Base-by-base conservation (phyloP, 768 basidiomycete genomes). In the Suillus hirtellus region DNA sequence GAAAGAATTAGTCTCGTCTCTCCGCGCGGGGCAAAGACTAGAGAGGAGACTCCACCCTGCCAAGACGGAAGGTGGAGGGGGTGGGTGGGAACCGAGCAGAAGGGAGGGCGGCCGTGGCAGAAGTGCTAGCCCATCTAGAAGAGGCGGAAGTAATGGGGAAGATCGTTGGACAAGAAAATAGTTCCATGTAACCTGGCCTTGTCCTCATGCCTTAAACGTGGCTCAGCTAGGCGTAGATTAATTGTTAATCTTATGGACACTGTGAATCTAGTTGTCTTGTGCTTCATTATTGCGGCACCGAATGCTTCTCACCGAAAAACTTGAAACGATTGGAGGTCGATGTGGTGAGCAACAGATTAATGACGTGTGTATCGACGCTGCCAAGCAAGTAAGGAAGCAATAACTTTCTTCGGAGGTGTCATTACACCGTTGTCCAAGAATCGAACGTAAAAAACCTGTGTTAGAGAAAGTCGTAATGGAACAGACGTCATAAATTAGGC, bases 11-110 rank as follows among this genome's bases (percentile, higher is more conserved):
- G 90, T 93, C 2, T 85, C 84, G 50, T 86, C 89, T 9, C 79
- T 98, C 60, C 85, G 87, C 19, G 88, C 86, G 50, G 93, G 93
- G 15, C 96, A 98, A 73, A 84, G 91, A 47, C 68, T 97, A 40
- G 94, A 95, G 68, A 82, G 94, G 60, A 86, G 89, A 63, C 71
- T 92, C 53, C 83, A 95, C 69, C 92, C 92, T 8, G 69, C 78
- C 14, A 88, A 88, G 70, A 79, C 74, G 11, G 85, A 84, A 40
- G 82, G 79, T 3, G 89, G 89, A 10, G 89, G 85, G 14, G 93
- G 88, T 17, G 90, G 93, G 34, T 95, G 93, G 93, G 92, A 93
- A 69, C 93, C 93, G 12, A 77, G 77, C 58, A 92, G 84, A 71
- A 81, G 89, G 61, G 89, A 88, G 53, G 81, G 81, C 17, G 89